A percentile compares a stretch with the other conserved stretches of the same genome.
Evolutionary conservation across 345 rosid species (phyloP).

Genomic region (Hibiscus trionum): DNA sequence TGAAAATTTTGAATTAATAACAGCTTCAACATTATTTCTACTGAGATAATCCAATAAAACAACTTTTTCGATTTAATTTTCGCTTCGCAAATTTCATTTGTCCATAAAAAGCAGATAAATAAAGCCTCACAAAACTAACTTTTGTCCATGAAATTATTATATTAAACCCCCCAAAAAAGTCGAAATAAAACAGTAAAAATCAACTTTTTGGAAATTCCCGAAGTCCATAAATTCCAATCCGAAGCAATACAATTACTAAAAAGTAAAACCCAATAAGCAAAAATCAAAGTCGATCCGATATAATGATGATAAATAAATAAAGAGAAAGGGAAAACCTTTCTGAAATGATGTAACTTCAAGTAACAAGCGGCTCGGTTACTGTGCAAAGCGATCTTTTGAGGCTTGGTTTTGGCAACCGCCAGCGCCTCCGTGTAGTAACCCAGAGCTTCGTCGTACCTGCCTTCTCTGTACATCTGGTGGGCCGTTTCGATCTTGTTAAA

Average conservation of each 20-base stretch:
- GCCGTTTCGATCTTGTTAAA: slow-evolving; percentile 69
- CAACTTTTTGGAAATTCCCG: neutral
- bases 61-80: too few species aligned
- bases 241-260: neutral
- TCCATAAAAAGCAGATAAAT: neutral
- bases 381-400: slow-evolving; percentile 80
- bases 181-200: neutral
- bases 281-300: neutral
- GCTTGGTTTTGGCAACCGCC: slow-evolving; percentile 52
- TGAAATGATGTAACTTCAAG: slow-evolving; percentile 70
- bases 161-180: neutral
- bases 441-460: slow-evolving; percentile 56
- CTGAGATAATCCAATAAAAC: neutral
- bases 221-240: neutral
- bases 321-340: slow-evolving; percentile 32
- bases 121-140: neutral
- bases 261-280: neutral
- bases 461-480: slow-evolving; percentile 80
- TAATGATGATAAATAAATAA: neutral
- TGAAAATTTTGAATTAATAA: neutral
- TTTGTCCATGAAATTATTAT: neutral
- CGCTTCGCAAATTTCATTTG: neutral
- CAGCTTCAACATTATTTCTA: neutral
- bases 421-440: slow-evolving; percentile 72
- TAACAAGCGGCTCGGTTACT: slow-evolving; percentile 94